phyloP scores from a whole-genome alignment of 768 basidiomycete genomes.

The Myochromella boudieri region DNA sequence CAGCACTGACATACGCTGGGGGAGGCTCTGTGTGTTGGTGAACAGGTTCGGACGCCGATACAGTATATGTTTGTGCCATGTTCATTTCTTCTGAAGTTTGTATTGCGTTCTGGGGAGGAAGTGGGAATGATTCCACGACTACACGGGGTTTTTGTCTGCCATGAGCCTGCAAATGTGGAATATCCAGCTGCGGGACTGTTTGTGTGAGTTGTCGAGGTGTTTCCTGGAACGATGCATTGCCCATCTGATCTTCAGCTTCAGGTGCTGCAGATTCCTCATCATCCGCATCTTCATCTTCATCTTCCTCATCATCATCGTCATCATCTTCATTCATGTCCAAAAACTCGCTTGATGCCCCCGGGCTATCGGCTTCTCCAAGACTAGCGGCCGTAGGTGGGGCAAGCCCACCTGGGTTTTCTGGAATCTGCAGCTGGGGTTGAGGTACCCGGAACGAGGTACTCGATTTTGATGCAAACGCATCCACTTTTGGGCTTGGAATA shows the following conservation, averaged over 20 bases:
- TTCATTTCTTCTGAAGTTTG: conserved; percentile 24
- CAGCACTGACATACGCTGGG: conserved; percentile 5
- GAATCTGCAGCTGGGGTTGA: conserved; percentile 8
- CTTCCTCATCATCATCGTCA: conserved; percentile 41
- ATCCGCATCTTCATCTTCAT: conserved; percentile 32
- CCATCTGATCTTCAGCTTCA: conserved; percentile 33
- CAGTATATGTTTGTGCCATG: conserved; percentile 21
- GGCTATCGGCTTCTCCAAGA: conserved; percentile 11
- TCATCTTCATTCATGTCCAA: conserved; percentile 60
- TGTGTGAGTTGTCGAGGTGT: conserved; percentile 12
- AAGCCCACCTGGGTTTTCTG: conserved; percentile 1
- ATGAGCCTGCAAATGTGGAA: conserved; percentile 11
- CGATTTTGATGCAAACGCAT: conserved; percentile 33
- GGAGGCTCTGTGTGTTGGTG: conserved; percentile 14
- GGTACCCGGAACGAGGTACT: conserved; percentile 4
- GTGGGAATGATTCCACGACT: conserved; percentile 51
- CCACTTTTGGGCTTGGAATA: conserved; percentile 47
- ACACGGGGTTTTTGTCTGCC: conserved; percentile 32
- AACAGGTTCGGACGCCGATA: conserved; percentile 18
- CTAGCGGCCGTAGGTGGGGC: conserved; percentile 2
- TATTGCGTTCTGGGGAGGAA: conserved; percentile 35
- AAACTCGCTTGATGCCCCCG: conserved; percentile 47
- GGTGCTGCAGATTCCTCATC: conserved; percentile 15
- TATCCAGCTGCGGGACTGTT: conserved; percentile 3
- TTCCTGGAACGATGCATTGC: conserved; percentile 14